phyloP scores from a whole-genome alignment of 2,329 filamentous ascomycete genomes.

The Sphaerulina populicola region DNA sequence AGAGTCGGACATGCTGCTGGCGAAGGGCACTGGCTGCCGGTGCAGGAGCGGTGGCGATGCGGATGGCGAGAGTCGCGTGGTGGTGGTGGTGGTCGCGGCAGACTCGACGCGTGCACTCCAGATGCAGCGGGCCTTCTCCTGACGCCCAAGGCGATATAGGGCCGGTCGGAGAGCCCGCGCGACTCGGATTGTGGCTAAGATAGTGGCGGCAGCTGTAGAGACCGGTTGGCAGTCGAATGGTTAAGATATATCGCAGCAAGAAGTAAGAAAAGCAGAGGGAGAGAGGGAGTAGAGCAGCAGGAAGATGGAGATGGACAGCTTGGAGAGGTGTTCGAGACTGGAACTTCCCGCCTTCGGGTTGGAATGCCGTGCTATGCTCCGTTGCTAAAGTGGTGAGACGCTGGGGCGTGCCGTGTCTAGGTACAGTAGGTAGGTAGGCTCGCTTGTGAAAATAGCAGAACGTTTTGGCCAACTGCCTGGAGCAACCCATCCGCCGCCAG shows the following conservation, averaged over 20 bases:
- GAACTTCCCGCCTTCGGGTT: too few relatives aligned
- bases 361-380: neutral
- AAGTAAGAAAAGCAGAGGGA: neutral
- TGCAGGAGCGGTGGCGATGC: conserved; percentile 3
- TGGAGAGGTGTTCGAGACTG: neutral
- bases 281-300: neutral
- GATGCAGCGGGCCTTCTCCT: conserved; percentile 4
- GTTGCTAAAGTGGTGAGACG: neutral
- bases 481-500: neutral
- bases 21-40: conserved; percentile 18
- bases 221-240: conserved; percentile 5
- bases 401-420: too few relatives aligned
- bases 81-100: conserved; percentile 7
- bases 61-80: conserved; percentile 3
- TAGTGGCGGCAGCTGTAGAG: conserved; percentile 16
- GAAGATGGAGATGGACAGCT: neutral
- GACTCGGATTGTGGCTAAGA: conserved; percentile 9
- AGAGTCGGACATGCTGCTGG: conserved; percentile 29
- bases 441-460: neutral
- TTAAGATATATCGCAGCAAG: neutral
- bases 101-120: conserved; percentile 20
- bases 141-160: neutral
- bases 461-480: neutral
- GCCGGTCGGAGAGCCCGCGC: neutral
- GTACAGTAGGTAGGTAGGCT: too few relatives aligned